A percentile compares a stretch with the other conserved stretches of the same genome.
Evolutionary conservation across 441 rosid genomes (phyloP).

Genomic region (Arabidopsis hybrid): DNA sequence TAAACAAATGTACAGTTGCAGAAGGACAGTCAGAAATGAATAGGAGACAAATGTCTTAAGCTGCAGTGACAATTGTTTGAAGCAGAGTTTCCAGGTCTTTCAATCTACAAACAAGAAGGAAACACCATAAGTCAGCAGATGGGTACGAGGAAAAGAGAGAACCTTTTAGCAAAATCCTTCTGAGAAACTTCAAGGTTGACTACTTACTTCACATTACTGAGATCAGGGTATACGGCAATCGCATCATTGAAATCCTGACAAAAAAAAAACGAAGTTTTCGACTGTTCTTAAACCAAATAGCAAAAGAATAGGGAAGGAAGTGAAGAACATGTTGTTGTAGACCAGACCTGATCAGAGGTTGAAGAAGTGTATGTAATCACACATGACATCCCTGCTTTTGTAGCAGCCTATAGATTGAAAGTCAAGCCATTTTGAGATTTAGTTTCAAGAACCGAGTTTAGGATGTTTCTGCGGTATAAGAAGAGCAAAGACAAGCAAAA

Average conservation of each 20-base stretch:
- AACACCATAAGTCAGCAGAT: slow-evolving; percentile 15
- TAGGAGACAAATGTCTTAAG: slow-evolving; percentile 27
- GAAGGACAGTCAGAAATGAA: background rate
- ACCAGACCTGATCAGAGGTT: slow-evolving; percentile 83
- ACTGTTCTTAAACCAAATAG: slow-evolving; percentile 4
- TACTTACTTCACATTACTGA: slow-evolving; percentile 71
- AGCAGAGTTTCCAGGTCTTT: slow-evolving; percentile 77
- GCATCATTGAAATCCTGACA: slow-evolving; percentile 92
- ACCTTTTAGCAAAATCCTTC: background rate
- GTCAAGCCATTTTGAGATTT: background rate
- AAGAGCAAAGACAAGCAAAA: background rate
- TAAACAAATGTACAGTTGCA: slow-evolving; percentile 25
- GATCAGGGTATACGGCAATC: slow-evolving; percentile 76
- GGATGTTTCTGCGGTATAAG: background rate
- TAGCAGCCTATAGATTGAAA: slow-evolving; percentile 67
- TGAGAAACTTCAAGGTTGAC: background rate
- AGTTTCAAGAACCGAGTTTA: slow-evolving; percentile 17
- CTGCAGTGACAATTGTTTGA: slow-evolving; percentile 59
- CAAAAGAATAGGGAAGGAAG: background rate
- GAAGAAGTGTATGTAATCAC: slow-evolving; percentile 84
- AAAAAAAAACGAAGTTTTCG: background rate
- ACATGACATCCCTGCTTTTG: slow-evolving; percentile 87
- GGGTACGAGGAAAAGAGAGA: background rate
- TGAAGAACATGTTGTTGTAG: slow-evolving; percentile 3
- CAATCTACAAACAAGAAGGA: slow-evolving; percentile 53